Percentiles rank a stretch among this genome's conserved stretches.
Conservation (phyloP, 768 basidiomycete species). For the Termitomyces sp. region DNA sequence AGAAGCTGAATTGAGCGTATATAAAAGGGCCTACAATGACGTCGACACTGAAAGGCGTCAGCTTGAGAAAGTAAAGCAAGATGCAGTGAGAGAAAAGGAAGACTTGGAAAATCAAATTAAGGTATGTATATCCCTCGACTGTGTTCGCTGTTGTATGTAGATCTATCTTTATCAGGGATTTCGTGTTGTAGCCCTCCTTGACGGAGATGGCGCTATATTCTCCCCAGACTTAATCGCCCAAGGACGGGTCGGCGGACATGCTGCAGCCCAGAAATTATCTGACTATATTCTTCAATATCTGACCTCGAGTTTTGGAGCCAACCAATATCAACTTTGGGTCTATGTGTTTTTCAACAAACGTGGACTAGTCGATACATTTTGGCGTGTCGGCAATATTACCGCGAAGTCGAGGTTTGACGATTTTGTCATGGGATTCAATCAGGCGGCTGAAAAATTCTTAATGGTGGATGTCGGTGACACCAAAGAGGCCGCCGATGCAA, state of each 20-base stretch:
- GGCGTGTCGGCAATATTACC: constrained; percentile 28
- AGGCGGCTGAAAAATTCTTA: constrained; percentile 59
- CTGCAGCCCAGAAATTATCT: constrained; percentile 45
- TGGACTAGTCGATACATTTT: constrained; percentile 49
- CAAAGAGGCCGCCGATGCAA: constrained; percentile 73
- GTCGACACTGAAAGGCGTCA: constrained; percentile 29
- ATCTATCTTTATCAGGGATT: constrained; percentile 27
- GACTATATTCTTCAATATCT: constrained; percentile 34
- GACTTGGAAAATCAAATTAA: constrained; percentile 36
- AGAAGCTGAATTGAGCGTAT: constrained; percentile 34
- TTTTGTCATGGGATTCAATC: constrained; percentile 66
- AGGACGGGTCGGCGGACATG: constrained; percentile 53
- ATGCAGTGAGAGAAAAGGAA: constrained; percentile 32
- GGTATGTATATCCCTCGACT: constrained; percentile 16
- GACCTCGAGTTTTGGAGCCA: constrained; percentile 24
- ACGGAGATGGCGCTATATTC: constrained; percentile 66
- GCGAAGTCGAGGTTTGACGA: constrained; percentile 48
- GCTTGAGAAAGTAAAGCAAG: constrained; percentile 27
- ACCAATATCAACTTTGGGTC: constrained; percentile 53
- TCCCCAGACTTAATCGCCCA: constrained; percentile 42
- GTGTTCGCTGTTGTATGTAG: neutral
- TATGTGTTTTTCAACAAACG: constrained; percentile 62
- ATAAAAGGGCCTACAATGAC: constrained; percentile 36
- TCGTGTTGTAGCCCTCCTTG: constrained; percentile 48
- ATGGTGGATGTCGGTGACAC: constrained; percentile 67